Base-by-base conservation (phyloP, 768 basidiomycete species). In the Pisolithus microcarpus region DNA sequence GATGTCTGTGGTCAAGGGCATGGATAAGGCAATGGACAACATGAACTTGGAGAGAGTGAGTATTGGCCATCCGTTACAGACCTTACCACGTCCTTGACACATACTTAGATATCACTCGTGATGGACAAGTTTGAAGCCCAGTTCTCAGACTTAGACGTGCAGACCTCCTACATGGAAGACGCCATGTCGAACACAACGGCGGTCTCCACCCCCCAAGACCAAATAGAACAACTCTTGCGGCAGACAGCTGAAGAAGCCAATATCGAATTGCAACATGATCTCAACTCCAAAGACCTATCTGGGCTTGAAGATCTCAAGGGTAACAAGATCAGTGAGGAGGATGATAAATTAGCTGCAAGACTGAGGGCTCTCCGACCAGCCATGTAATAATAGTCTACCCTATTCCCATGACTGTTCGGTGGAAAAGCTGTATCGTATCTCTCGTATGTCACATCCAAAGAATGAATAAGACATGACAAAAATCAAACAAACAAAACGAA, bases 101-200 rank as follows among this genome's bases (percentile, higher is more conserved):
- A 16, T 31, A 11, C 16, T 38, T 65, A 97, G 95, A 98, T 99
- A 63, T 95, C 96, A 11, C 69, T 91, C 49, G 91, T 99, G 31
- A 98, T 99, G 96, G 96, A 98, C 74, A 98, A 93, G 72, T 99
- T 99, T 70, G 96, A 99, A 68, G 57, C 84, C 5, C 95, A 98
- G 59, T 98, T 98, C 72, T 76, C 91, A 36, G 96, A 98, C 66
- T 81, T 99, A 18, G 96, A 98, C 64, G 96, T 99, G 7, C 95
- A 98, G 68, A 95, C 96, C 16, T 87, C 85, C 5, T 94, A 95
- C 70, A 95, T 99, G 92, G 96, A 98, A 63, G 90, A 92, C 52
- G 85, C 93, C 37, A 97, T 99, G 87, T 83, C 84, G 9, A 80
- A 87, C 49, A 91, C 94, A 21, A 95, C 91, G 2, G 96, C 94